Base-by-base conservation (phyloP, 441 rosid species). In the Croton setiger region DNA sequence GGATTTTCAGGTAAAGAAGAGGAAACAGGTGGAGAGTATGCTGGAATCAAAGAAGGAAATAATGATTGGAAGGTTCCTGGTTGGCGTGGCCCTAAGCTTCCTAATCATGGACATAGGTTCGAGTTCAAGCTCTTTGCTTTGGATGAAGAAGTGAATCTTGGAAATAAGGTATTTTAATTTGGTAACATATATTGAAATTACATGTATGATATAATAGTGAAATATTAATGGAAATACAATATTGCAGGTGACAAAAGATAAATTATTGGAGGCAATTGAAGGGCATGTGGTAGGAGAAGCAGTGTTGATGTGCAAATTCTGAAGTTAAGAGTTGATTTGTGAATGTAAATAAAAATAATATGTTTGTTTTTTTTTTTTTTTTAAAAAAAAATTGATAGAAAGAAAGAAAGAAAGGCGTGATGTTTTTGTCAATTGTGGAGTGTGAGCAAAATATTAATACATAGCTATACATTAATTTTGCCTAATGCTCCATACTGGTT, bases 271-370 rank as follows among this genome's bases (percentile, higher is more conserved):
- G 4, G 86, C 92, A 5, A 72, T 85, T 7, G 76, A 84, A 68
- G 96, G 92, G 35, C 91, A 77, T 64, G 89, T 91, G n/a, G 39
- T 85, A 0, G 90, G 86, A 45, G 92, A 87, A 78, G 89, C 97
- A 4, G 76, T 64, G 7, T 74, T 91, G 51, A 82, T 74, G 4
- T 73, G 84, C 23, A 43, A 59, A 37, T 86, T 87, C 64, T 89
- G 77, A 84, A 37, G 7, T 37, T 37, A n/a, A n/a, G n/a, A n/a
- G n/a, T n/a, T 37, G 41, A 37, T 37, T 37, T 37, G n/a, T n/a
- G n/a, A n/a, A n/a, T n/a, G n/a, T n/a, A n/a, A n/a, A n/a, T n/a
- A n/a, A n/a, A n/a, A n/a, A n/a, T n/a, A n/a, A n/a, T n/a, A n/a
- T 37, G 41, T 37, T 37, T 37, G 0, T 37, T 37, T 37, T 1